Evolutionary conservation across 805 yeast species (phyloP).

Genomic region (Nakazawaea ishiwadae): DNA sequence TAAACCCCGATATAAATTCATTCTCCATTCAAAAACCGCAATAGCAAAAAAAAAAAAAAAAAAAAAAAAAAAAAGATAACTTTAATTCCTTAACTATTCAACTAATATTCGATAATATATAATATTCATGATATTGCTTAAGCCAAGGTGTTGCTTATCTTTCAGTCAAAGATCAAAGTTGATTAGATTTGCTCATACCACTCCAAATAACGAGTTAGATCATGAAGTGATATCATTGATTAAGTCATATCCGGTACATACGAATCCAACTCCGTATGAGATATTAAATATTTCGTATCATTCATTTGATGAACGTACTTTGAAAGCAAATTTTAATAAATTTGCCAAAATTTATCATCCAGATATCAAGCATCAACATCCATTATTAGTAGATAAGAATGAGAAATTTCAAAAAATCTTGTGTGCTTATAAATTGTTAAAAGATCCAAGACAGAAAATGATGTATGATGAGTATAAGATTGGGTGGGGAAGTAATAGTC

Average conservation of each 20-base stretch:
- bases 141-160: too few relatives aligned
- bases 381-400: conserved; percentile 14
- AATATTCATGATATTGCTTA: too few relatives aligned
- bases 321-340: conserved; percentile 49
- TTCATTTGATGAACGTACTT: conserved; percentile 29
- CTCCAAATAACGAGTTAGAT: conserved; percentile 13
- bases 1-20: too few relatives aligned
- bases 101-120: too few relatives aligned
- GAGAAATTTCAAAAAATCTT: conserved; percentile 52
- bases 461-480: conserved; percentile 41
- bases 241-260: conserved; percentile 38
- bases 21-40: too few relatives aligned
- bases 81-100: too few relatives aligned
- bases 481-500: too few relatives aligned
- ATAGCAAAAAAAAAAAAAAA: too few relatives aligned
- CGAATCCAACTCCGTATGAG: conserved; percentile 66
- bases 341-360: conserved; percentile 82
- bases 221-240: conserved; percentile 21
- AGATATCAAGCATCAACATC: conserved; percentile 32
- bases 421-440: conserved; percentile 56
- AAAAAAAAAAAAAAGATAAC: too few relatives aligned
- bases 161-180: too few relatives aligned
- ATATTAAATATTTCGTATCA: conserved; percentile 42
- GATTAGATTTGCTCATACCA: too few relatives aligned
- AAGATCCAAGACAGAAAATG: conserved; percentile 36